These are phyloP conservation scores for Colletotrichum shisoi DNA, from an alignment of 2,329 filamentous ascomycete genomes.

Conservation along the genomic window DNA sequence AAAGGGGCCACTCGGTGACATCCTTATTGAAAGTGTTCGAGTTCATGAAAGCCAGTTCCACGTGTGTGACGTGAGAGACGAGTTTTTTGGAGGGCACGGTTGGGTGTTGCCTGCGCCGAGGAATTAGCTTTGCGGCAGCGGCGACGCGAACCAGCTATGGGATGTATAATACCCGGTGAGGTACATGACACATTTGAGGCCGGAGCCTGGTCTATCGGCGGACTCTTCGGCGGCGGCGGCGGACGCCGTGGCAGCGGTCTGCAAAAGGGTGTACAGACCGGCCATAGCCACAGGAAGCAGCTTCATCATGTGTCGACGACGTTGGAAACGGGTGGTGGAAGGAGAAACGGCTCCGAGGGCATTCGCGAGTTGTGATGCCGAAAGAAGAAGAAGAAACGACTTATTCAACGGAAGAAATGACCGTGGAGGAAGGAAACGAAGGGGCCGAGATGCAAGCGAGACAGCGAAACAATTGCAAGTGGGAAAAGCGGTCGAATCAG, in stretches of 20 bases:
- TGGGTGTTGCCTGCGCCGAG: conserved; percentile 56
- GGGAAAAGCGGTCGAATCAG: not conserved
- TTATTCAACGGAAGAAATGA: not conserved
- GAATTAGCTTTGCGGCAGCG: conserved; percentile 14
- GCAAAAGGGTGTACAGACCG: conserved; percentile 13
- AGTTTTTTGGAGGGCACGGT: conserved; percentile 51
- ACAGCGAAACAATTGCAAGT: not conserved
- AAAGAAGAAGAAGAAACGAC: not conserved
- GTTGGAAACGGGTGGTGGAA: not conserved
- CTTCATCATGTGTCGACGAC: conserved; percentile 30
- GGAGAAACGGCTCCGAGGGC: not conserved
- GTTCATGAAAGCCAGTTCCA: conserved; percentile 66
- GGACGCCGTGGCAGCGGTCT: conserved; percentile 28
- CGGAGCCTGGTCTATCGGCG: not conserved
- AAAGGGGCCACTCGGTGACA: conserved; percentile 58
- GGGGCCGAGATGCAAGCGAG: not conserved
- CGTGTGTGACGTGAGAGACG: conserved; percentile 61
- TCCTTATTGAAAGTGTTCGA: conserved; percentile 61
- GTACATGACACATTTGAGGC: conserved; percentile 56
- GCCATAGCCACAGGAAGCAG: conserved; percentile 14
- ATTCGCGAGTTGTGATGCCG: not conserved
- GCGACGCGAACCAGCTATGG: no score
- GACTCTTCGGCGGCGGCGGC: conserved; percentile 1
- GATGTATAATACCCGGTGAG: conserved; percentile 55
- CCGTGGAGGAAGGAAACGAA: not conserved